Base-by-base conservation (phyloP, 2,329 filamentous ascomycete genomes). In the Beauveria australis region DNA sequence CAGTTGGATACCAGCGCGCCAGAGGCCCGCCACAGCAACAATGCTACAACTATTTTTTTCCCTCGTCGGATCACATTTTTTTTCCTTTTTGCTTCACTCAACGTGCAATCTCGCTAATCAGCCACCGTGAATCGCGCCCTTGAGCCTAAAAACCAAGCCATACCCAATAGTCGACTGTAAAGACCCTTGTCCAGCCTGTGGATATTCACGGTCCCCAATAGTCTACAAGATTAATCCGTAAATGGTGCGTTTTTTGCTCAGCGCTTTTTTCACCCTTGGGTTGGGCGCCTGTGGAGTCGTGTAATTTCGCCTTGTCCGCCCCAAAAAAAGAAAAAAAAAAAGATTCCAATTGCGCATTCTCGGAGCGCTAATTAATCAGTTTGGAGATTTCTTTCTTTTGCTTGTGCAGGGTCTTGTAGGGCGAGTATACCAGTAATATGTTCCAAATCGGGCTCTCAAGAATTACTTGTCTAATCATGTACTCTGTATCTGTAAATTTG, bases 1-100 rank as follows among this genome's bases (percentile, higher is more conserved):
- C 47, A 1, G 8, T 19, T 52, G 33, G 56, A 59, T 59, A 59
- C 56, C 56, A 59, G 56, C 56, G 46, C 53, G 47, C 56, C 56
- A 37, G n/a, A 41, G 24, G 56, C 47, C 33, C 55, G 33, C 55
- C 56, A 5, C 56, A 52, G 48, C 47, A 51, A 43, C 30, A 51
- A 59, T 52, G 46, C 26, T 53, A 59, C 48, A 24, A 9, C 28
- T n/a, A 46, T 52, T 53, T 59, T 57, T 49, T 53, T 46, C 26
- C 24, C 19, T 10, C 14, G 3, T 51, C 33, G 33, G 47, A 47
- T 19, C 2, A 55, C 18, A 16, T 10, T 18, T 57, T 10, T 18
- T 57, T 46, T 52, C 7, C 22, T 22, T 22, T 33, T 33, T 14
- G 28, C 18, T 12, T 14, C 43, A 14, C 12, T 18, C 0, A 43